Percentiles rank a stretch among this genome's conserved stretches.
phyloP scores from a whole-genome alignment of 2,329 filamentous ascomycete species.

The Malbranchea cinnamomea region DNA sequence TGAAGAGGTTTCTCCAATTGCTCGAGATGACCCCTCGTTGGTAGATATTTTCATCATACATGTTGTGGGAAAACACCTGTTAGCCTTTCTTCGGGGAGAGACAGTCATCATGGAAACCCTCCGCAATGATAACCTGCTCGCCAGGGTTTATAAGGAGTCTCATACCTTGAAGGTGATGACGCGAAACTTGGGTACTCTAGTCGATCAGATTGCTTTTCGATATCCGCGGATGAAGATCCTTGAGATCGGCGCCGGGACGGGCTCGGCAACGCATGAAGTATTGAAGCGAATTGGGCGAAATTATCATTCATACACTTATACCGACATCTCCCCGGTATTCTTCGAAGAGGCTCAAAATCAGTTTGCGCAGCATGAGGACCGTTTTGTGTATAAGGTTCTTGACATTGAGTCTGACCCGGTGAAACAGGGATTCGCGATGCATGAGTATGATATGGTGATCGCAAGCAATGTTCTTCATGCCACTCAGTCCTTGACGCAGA shows the following conservation, averaged over 20 bases:
- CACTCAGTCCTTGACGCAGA: conserved; percentile 15
- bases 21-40: background rate
- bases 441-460: conserved; percentile 24
- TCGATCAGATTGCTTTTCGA: conserved; percentile 3
- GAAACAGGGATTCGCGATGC: conserved; percentile 10
- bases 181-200: background rate
- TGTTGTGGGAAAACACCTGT: conserved; percentile 1
- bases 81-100: background rate
- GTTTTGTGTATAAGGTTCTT: conserved; percentile 7
- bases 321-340: conserved; percentile 12
- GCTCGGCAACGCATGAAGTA: conserved; percentile 1
- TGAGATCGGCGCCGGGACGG: conserved; percentile 6
- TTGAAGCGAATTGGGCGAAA: background rate
- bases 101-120: conserved; percentile 2
- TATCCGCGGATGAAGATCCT: conserved; percentile 6
- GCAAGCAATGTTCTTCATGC: conserved; percentile 28
- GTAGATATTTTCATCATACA: background rate
- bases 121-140: background rate
- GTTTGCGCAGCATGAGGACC: conserved; percentile 3
- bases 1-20: background rate
- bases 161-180: background rate
- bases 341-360: conserved; percentile 8
- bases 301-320: conserved; percentile 10
- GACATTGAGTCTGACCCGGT: conserved; percentile 10
- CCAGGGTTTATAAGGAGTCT: conserved; percentile 1